These are phyloP conservation scores for Botryotinia calthae DNA, from an alignment of 2,329 filamentous ascomycete genomes.

Conservation along the genomic window DNA sequence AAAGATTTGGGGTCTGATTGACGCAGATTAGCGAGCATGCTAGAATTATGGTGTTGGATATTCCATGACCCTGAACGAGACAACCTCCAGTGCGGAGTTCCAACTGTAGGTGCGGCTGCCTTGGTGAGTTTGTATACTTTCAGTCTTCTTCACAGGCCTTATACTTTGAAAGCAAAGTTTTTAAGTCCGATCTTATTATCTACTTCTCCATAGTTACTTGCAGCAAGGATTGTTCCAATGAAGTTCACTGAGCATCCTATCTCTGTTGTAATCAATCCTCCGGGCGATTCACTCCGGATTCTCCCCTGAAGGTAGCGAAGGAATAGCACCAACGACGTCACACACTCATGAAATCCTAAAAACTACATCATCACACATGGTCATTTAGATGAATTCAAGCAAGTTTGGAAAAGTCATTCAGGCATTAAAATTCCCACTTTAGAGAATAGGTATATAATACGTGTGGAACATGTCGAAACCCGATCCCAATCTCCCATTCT, in stretches of 20 bases:
- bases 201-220: background rate
- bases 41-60: background rate
- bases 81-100: background rate
- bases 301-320: background rate
- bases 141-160: background rate
- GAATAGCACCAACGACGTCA: background rate
- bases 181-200: background rate
- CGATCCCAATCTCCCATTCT: constrained; percentile 9
- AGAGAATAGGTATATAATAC: constrained; percentile 20
- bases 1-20: background rate
- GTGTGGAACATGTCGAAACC: constrained; percentile 10
- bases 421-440: constrained; percentile 17
- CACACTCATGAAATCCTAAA: background rate
- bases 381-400: background rate
- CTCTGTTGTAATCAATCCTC: background rate
- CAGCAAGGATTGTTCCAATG: background rate
- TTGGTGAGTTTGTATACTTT: background rate
- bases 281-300: background rate
- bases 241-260: too few species aligned
- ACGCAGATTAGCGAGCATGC: background rate
- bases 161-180: background rate
- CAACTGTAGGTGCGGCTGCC: background rate
- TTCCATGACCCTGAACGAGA: background rate
- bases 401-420: constrained; percentile 17
- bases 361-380: constrained; percentile 15